Percentiles rank a stretch among this genome's conserved stretches.
Evolutionary conservation across 139 green algal genomes (phyloP).

Genomic region (Tetraselmis striata): DNA sequence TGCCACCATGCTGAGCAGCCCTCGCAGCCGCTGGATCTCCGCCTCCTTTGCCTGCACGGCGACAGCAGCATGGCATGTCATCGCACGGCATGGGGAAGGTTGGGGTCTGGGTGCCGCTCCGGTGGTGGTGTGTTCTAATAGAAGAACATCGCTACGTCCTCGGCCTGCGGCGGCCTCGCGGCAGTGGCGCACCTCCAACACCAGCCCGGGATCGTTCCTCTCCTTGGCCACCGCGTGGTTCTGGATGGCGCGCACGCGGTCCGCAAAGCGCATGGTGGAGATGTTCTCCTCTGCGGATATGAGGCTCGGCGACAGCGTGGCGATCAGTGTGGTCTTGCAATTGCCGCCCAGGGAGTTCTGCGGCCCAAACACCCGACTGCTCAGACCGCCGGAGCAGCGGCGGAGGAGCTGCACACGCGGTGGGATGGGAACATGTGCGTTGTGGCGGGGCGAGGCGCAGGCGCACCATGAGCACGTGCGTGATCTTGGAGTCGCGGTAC

Average conservation of each 20-base stretch:
- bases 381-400: too few relatives aligned
- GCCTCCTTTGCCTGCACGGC: neutral
- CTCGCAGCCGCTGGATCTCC: neutral
- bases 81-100: too few relatives aligned
- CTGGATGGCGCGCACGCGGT: neutral
- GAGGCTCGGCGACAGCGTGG: neutral
- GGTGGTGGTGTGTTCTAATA: too few relatives aligned
- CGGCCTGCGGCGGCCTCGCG: too few relatives aligned
- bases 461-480: neutral
- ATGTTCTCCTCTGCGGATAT: neutral
- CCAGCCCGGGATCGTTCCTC: neutral
- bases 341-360: neutral
- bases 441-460: too few relatives aligned
- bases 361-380: neutral
- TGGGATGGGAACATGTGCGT: too few relatives aligned
- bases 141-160: too few relatives aligned
- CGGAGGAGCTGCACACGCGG: too few relatives aligned
- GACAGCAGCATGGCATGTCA: too few relatives aligned
- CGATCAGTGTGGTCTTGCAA: neutral
- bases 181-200: neutral
- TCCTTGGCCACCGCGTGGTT: neutral
- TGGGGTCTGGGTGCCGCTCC: too few relatives aligned
- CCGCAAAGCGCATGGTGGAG: neutral
- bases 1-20: neutral
- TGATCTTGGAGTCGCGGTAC: constrained; percentile 25